Evolutionary conservation across 257 asterid genomes (phyloP), one percentile per base, ranked within the genome.

Genomic region (Ocimum tenuiflorum): DNA sequence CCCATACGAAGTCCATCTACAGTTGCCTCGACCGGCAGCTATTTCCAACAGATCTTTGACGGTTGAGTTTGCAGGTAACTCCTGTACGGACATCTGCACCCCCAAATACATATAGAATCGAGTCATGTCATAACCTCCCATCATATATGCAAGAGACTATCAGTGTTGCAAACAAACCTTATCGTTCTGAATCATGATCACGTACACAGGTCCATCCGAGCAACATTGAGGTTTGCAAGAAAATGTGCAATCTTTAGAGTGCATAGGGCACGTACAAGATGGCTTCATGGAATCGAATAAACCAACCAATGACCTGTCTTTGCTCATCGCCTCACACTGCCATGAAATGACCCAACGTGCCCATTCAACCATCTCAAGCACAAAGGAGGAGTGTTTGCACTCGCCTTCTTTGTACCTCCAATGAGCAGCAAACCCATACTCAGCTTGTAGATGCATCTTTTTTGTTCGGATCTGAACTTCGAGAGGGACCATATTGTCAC

Each of bases 301-400:
- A 46, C 79, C 79, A 57, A 79, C 59, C 1, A 84, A 82, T 9
- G 88, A 47, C 24, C 65, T 51, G 51, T 86, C 84, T 70, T 78
- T 78, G 79, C 74, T 80, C 89, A 83, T 88, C 11, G 96, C 79
- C 81, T 91, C 95, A 19, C 96, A 91, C 68, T 88, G 97, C 97
- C 96, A 88, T 19, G 92, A 77, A 45, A 91, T 72, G 38, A 88
- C 87, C 96, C 97, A 91, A n/a, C 97, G 91, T 0, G 94, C 96
- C 97, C 96, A 91, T 80, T 91, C 97, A 55, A 91, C 96, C 96
- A 88, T 91, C 80, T 88, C 95, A 68, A 84, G 84, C 18, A 91
- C 88, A 60, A 82, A 91, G 49, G 91, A 80, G 10, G 95, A 80
- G 76, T 80, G 82, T 71, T 82, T 73, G 67, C 95, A 80, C 19